Conservation (phyloP, 805 yeast species). For the Candida chauliodis region DNA sequence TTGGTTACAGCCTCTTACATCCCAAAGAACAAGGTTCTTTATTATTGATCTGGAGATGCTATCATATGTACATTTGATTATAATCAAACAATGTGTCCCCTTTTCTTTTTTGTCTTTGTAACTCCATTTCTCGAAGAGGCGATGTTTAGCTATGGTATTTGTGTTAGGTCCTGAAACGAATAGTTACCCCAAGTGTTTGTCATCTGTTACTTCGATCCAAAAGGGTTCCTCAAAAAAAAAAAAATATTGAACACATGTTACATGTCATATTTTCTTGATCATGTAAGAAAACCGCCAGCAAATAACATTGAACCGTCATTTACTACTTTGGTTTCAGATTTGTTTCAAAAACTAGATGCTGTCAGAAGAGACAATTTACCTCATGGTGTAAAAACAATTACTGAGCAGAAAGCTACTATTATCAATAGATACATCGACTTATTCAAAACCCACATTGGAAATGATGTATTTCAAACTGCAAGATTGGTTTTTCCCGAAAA, state of each 20-base stretch:
- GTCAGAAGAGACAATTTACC: constrained; percentile 26
- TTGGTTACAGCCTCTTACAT: no score
- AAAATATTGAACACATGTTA: not conserved
- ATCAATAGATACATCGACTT: constrained; percentile 26
- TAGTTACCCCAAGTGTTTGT: no score
- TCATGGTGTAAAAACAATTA: constrained; percentile 17
- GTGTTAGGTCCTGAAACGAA: no score
- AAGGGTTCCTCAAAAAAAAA: not conserved
- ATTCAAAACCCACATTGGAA: constrained; percentile 36
- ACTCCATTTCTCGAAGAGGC: no score
- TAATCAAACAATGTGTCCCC: no score
- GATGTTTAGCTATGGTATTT: no score
- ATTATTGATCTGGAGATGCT: no score
- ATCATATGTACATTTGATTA: no score
- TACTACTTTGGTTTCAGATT: constrained; percentile 34
- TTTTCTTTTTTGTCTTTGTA: no score
- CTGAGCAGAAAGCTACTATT: constrained; percentile 23
- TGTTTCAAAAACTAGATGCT: constrained; percentile 39
- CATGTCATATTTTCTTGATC: constrained; percentile 14
- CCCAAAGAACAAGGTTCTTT: no score
- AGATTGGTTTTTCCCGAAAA: constrained; percentile 59
- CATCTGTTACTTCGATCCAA: no score
- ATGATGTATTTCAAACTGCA: constrained; percentile 63
- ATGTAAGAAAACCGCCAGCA: constrained; percentile 19
- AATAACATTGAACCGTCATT: constrained; percentile 42